Evolutionary conservation across 305 asterid genomes (phyloP).

Genomic region (Fraxinus velutina): DNA sequence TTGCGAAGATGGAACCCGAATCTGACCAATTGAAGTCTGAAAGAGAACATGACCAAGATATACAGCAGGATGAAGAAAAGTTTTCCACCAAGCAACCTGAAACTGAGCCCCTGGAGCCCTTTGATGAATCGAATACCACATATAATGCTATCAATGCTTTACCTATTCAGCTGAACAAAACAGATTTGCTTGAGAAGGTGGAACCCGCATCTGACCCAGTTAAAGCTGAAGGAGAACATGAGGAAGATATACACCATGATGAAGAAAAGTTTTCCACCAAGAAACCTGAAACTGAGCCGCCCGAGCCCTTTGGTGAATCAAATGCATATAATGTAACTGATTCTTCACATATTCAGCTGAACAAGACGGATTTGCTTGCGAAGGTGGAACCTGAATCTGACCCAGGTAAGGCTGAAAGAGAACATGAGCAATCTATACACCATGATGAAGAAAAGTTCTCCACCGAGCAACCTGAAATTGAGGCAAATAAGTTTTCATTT

Average conservation of each 20-base stretch:
- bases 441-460: slow-evolving; percentile 19
- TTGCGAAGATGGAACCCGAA: slow-evolving; percentile 32
- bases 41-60: slow-evolving; percentile 29
- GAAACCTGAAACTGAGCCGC: slow-evolving; percentile 42
- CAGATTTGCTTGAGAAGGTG: slow-evolving; percentile 29
- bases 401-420: slow-evolving; percentile 33
- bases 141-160: slow-evolving; percentile 30
- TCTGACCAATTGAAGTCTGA: slow-evolving; percentile 33
- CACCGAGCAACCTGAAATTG: slow-evolving; percentile 44
- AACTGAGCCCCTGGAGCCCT: slow-evolving; percentile 35
- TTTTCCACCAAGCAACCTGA: slow-evolving; percentile 38
- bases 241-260: slow-evolving; percentile 30
- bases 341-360: slow-evolving; percentile 32
- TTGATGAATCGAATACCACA: slow-evolving; percentile 29
- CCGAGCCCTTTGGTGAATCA: slow-evolving; percentile 35
- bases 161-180: slow-evolving; percentile 30
- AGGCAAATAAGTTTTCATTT: slow-evolving; percentile 35
- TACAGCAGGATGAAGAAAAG: slow-evolving; percentile 25
- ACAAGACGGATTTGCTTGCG: slow-evolving; percentile 28
- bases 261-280: slow-evolving; percentile 24
- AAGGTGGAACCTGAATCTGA: slow-evolving; percentile 33
- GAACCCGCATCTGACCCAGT: slow-evolving; percentile 32
- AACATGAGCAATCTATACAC: slow-evolving; percentile 30
- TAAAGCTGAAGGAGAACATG: slow-evolving; percentile 34
- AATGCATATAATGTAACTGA: slow-evolving; percentile 26